These are phyloP conservation scores for Cornus florida DNA, from an alignment of 148 eudicot genomes.

Conservation along the genomic window DNA sequence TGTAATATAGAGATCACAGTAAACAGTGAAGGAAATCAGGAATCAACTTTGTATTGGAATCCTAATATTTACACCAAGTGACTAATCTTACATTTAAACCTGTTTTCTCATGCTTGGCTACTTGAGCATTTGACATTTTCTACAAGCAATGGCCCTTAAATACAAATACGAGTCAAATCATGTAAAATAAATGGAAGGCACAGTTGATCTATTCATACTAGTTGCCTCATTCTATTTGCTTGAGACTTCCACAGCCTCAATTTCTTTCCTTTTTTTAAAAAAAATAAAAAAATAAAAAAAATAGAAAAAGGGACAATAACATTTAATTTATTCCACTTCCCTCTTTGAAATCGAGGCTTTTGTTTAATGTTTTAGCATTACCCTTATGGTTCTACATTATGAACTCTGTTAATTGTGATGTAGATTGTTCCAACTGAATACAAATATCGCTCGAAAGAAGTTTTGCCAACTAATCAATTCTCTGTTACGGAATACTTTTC, in stretches of 20 bases:
- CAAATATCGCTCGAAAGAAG: slow-evolving; percentile 76
- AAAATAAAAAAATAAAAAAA: no score
- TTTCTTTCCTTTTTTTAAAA: not conserved
- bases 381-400: slow-evolving; percentile 11
- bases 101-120: no score
- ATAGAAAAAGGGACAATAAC: no score
- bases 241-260: not conserved
- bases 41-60: not conserved
- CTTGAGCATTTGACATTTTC: no score
- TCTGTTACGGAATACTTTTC: slow-evolving; percentile 96
- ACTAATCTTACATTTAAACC: no score
- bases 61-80: not conserved
- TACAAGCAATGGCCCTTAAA: no score
- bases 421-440: slow-evolving; percentile 98
- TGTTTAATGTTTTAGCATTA: not conserved
- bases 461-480: slow-evolving; percentile 91
- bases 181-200: not conserved
- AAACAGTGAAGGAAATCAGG: not conserved
- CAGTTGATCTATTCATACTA: not conserved
- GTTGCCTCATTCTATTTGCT: not conserved
- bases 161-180: no score
- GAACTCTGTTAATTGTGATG: slow-evolving; percentile 23
- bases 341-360: not conserved
- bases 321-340: no score
- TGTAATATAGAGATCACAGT: not conserved